These are phyloP conservation scores for Alternaria solani DNA, from an alignment of 2,329 filamentous ascomycete species.

Conservation along the genomic window DNA sequence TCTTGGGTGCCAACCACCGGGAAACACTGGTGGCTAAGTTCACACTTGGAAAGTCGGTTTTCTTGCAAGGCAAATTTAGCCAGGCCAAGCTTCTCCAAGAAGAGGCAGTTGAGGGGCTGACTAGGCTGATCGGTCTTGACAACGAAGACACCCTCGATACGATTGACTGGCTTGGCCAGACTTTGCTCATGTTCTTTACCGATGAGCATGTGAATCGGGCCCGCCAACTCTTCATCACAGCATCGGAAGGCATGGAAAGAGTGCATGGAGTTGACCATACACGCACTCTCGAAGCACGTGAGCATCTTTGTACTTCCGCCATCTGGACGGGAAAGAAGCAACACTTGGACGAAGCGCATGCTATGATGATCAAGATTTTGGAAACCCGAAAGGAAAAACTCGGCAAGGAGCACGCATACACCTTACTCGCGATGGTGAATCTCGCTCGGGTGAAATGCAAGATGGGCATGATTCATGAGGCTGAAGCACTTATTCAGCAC, in stretches of 20 bases:
- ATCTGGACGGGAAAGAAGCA: background rate
- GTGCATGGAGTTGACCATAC: conserved; percentile 13
- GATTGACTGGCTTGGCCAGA: conserved; percentile 30
- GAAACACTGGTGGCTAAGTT: conserved; percentile 21
- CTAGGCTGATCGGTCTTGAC: conserved; percentile 21
- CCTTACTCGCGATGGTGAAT: conserved; percentile 33
- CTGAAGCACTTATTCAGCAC: conserved; percentile 21
- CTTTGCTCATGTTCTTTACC: conserved; percentile 4
- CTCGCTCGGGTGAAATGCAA: conserved; percentile 26
- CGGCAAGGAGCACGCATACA: conserved; percentile 38
- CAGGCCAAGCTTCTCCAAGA: conserved; percentile 24
- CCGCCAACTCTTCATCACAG: conserved; percentile 9
- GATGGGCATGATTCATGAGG: conserved; percentile 26
- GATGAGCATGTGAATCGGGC: conserved; percentile 8
- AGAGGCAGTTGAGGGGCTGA: conserved; percentile 27
- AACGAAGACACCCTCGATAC: conserved; percentile 32
- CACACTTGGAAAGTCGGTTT: conserved; percentile 25
- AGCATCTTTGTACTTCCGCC: conserved; percentile 6
- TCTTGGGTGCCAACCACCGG: too few species aligned
- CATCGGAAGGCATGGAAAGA: conserved; percentile 13
- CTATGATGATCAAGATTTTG: conserved; percentile 21
- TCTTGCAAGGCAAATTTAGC: conserved; percentile 29
- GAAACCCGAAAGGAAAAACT: conserved; percentile 23
- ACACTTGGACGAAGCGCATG: conserved; percentile 5
- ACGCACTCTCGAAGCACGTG: conserved; percentile 14